phyloP scores from a whole-genome alignment of 805 yeast species.

The Hanseniaspora jakobsenii region DNA sequence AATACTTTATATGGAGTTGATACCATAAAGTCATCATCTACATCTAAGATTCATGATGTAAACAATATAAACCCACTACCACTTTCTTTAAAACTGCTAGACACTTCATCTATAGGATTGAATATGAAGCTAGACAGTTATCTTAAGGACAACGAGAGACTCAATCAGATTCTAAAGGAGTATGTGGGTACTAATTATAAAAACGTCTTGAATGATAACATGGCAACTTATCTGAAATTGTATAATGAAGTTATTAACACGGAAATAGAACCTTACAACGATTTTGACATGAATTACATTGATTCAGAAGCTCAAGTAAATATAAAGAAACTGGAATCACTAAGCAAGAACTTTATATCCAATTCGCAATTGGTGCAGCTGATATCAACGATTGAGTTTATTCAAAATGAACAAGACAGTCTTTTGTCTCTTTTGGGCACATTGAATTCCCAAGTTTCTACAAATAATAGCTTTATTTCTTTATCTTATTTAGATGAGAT shows the following conservation, averaged over 20 bases:
- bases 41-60: too few relatives aligned
- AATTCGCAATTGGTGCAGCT: not conserved
- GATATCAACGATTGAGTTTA: not conserved
- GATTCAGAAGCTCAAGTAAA: not conserved
- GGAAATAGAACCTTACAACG: not conserved
- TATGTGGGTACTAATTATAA: slow-evolving; percentile 3
- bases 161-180: slow-evolving; percentile 4
- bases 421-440: too few relatives aligned
- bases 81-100: slow-evolving; percentile 7
- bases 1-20: not conserved
- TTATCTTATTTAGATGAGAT: not conserved
- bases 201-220: slow-evolving; percentile 5
- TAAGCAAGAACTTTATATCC: not conserved
- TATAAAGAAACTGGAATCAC: not conserved
- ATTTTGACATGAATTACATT: too few relatives aligned
- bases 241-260: not conserved
- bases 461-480: not conserved
- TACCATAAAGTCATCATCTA: too few relatives aligned
- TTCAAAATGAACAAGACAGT: slow-evolving; percentile 3
- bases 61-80: slow-evolving; percentile 6
- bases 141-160: slow-evolving; percentile 3
- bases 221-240: slow-evolving; percentile 1
- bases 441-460: not conserved
- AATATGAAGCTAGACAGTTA: not conserved
- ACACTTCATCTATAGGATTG: slow-evolving; percentile 12